A percentile compares a stretch with the other conserved stretches of the same genome.
Conservation (phyloP, 768 basidiomycete species). For the Termitomyces sp. region DNA sequence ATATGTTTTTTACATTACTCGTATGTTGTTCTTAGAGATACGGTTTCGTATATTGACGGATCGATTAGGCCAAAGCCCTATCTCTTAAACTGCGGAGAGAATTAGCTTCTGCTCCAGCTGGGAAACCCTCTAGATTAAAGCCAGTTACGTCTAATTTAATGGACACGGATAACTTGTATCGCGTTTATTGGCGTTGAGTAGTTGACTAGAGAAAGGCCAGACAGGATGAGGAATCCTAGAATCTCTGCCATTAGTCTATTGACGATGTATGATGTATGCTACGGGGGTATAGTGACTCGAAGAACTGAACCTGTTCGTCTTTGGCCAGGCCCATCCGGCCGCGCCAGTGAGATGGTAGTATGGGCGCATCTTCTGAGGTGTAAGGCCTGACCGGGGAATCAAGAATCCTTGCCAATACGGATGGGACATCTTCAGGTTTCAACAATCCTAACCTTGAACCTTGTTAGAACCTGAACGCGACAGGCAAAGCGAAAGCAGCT, state of each 20-base stretch:
- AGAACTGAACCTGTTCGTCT: slow-evolving; percentile 39
- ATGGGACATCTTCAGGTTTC: slow-evolving; percentile 49
- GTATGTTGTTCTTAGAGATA: no score
- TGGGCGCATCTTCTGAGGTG: slow-evolving; percentile 21
- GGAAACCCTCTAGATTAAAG: no score
- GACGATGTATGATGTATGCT: background rate
- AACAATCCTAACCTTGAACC: slow-evolving; percentile 57
- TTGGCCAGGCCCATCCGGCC: slow-evolving; percentile 66
- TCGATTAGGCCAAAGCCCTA: no score
- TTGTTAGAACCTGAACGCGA: background rate
- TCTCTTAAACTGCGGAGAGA: no score
- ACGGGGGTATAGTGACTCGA: slow-evolving; percentile 25
- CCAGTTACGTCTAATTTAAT: background rate
- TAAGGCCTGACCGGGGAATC: slow-evolving; percentile 23
- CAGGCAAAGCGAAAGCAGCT: slow-evolving; percentile 14
- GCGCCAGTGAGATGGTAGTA: slow-evolving; percentile 54
- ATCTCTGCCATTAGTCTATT: background rate
- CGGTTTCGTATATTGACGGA: no score
- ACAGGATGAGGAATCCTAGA: background rate
- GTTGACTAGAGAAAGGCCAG: background rate
- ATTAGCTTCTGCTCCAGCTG: no score
- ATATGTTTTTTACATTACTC: no score
- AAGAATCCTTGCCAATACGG: slow-evolving; percentile 43
- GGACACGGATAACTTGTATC: background rate
- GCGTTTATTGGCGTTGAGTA: background rate